Evolutionary conservation across 768 basidiomycete genomes (phyloP), one percentile per base, ranked within the genome.

Genomic region (Piloderma croceum): DNA sequence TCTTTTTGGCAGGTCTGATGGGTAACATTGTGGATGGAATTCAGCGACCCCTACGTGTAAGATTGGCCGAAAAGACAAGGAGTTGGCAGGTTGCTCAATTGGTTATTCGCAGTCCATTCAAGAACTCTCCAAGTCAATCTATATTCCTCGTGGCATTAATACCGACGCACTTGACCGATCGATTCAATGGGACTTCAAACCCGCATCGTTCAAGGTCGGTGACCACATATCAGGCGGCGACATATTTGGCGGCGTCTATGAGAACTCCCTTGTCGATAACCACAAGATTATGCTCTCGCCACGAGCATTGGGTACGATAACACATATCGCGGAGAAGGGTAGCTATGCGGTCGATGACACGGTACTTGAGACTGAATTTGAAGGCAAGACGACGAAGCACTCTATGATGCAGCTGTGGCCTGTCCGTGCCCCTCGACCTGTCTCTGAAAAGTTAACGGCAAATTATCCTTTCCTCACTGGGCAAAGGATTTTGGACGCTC

Each of bases 321-420:
- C 91, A 15, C 74, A 83, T 51, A 83, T 98, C 38, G 92, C 90
- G 12, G 91, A 91, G 64, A 90, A 90, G 64, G 96, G 93, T 49
- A 85, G 83, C 53, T 99, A 98, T 63, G 69, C 81, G 23, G 88
- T 99, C 32, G 71, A 96, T 90, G 96, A 99, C 59, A 73, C 93
- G 38, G 87, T 99, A 17, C 69, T 97, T 35, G 96, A 99, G 65
- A 97, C 94, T 6, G 96, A 98, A 58, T 98, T 99, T 56, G 82
- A 98, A 47, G 96, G 94, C 49, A 91, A 92, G 68, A 83, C 73
- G 27, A 86, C 91, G 11, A 76, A 92, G 53, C 94, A 98, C 61
- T 83, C 87, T 13, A 82, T 99, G 79, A 88, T 96, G 89, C 96
- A 99, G 57, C 70, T 94, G 23, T 99, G 96, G 96, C 96, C 96